phyloP scores from a whole-genome alignment of 495 filamentous ascomycete genomes.

The Penicillium lividum region DNA sequence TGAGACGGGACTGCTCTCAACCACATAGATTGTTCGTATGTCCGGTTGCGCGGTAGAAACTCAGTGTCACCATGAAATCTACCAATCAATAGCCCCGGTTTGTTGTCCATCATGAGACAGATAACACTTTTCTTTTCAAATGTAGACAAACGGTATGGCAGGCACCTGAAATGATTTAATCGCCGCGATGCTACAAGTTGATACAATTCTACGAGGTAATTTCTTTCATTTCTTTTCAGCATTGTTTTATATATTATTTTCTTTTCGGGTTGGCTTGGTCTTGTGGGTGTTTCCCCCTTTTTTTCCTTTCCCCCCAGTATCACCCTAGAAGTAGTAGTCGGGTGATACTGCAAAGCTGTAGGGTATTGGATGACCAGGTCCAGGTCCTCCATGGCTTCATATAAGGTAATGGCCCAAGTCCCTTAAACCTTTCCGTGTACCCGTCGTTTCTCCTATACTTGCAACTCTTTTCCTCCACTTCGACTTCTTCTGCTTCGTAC shows the following conservation, averaged over 20 bases:
- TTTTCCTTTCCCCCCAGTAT: conserved; percentile 16
- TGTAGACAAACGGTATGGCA: neutral
- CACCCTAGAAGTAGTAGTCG: conserved; percentile 17
- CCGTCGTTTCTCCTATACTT: too few relatives aligned
- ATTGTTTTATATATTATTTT: conserved; percentile 13
- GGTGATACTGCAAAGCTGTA: conserved; percentile 12
- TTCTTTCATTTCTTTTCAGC: too few relatives aligned
- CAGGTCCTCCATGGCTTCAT: conserved; percentile 14
- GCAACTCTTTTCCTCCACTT: neutral
- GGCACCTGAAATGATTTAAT: conserved; percentile 3
- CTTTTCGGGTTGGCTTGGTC: conserved; percentile 17
- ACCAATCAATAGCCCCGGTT: conserved; percentile 19
- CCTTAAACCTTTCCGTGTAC: too few relatives aligned
- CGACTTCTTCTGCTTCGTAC: neutral
- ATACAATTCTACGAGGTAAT: neutral
- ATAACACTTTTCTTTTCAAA: conserved; percentile 4
- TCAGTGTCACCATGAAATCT: conserved; percentile 25
- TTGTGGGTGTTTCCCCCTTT: conserved; percentile 17
- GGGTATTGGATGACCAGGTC: conserved; percentile 24
- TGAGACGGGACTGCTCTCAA: conserved; percentile 26
- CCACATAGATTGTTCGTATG: conserved; percentile 20
- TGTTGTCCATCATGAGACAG: conserved; percentile 27
- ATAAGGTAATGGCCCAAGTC: conserved; percentile 14
- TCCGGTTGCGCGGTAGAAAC: conserved; percentile 23
- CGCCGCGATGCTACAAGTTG: neutral